Base-by-base conservation (phyloP, 2,329 filamentous ascomycete genomes). In the Berkeleyomyces rouxiae region DNA sequence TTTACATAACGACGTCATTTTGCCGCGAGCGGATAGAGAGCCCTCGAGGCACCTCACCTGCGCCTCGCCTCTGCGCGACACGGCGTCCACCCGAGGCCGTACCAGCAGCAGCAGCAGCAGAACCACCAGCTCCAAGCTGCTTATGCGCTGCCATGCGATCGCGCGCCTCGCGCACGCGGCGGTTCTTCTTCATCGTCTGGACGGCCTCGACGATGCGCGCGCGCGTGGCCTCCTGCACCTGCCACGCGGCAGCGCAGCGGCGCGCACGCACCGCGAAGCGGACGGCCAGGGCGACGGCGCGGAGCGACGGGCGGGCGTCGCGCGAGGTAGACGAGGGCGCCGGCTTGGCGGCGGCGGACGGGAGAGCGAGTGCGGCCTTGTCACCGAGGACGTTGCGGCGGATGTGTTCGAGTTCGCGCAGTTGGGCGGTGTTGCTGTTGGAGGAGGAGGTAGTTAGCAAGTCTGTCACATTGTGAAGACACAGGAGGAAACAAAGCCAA, bases 351-450 rank as follows among this genome's bases (percentile, higher is more conserved):
- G 46, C 42, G 46, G 53, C 23, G 10, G 63, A 59, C 3, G 60
- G 46, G 39, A 66, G 57, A 61, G 55, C 60, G 7, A 64, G 65
- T 42, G 51, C 73, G 66, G 60, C 72, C 65, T 74, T 73, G 69
- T 70, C 73, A 66, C 73, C 71, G 51, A 75, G 72, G 58, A 61
- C 68, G 61, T 74, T 71, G 66, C 71, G 73, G 66, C 74, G 89
- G 78, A 96, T 95, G 68, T 87, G 82, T 68, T 87, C 82, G 66
- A 97, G 84, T 70, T 96, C 86, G 61, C 85, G 83, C 64, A 97
- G 84, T 72, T 97, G 90, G 65, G 89, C 87, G 73, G 92, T 86
- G 77, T 97, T 99, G 76, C 93, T 97, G 72, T 72, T 63, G 55
- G 59, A 53, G 36, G 57, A 51, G n/a, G 58, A 31, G 58, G 39